Conservation (phyloP, 352 stramenopile genomes). For the Phytopythium mirpurense region DNA sequence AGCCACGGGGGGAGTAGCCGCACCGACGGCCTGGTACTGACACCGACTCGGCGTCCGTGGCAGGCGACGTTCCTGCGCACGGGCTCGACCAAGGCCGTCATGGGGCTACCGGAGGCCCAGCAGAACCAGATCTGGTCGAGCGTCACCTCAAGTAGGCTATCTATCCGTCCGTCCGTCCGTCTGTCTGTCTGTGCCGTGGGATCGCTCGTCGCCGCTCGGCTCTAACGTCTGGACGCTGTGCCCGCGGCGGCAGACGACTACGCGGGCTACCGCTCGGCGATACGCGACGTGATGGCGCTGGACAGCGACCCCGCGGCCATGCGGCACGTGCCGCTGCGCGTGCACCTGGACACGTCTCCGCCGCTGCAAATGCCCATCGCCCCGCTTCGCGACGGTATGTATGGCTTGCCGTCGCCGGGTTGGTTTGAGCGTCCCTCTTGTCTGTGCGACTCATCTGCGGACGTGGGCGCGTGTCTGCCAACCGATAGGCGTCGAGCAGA, state of each 20-base stretch:
- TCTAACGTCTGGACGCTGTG: conserved; percentile 3
- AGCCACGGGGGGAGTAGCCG: too few relatives aligned
- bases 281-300: conserved; percentile 35
- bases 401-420: too few relatives aligned
- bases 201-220: background rate
- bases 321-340: conserved; percentile 52
- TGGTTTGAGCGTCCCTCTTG: too few relatives aligned
- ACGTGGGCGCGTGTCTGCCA: too few relatives aligned
- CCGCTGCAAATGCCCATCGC: conserved; percentile 71
- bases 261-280: conserved; percentile 48
- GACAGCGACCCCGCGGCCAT: conserved; percentile 24
- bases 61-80: conserved; percentile 60
- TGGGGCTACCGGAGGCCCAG: conserved; percentile 72
- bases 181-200: too few relatives aligned
- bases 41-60: background rate
- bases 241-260: conserved; percentile 27
- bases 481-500: conserved; percentile 31
- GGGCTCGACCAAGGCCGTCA: conserved; percentile 77
- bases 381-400: conserved; percentile 34
- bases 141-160: conserved; percentile 45
- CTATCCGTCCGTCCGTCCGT: too few relatives aligned
- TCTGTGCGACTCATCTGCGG: too few relatives aligned
- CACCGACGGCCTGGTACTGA: too few relatives aligned
- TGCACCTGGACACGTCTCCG: conserved; percentile 49
- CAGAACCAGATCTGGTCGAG: conserved; percentile 81